These are phyloP conservation scores for Pachyrhizus erosus DNA, from an alignment of 306 rosid species.

Conservation along the genomic window DNA sequence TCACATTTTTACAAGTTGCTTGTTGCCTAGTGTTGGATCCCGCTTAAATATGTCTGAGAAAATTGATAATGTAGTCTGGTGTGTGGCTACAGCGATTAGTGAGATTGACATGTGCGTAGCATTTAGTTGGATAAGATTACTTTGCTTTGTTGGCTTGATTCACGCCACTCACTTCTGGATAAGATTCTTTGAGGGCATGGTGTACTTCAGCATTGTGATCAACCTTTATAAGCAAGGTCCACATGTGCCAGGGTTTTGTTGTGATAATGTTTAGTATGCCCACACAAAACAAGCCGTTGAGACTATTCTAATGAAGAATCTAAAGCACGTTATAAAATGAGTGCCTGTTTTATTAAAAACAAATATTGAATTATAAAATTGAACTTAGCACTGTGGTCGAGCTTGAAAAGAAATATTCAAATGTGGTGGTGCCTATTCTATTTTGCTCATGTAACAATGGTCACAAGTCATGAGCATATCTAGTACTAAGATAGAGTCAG, in stretches of 20 bases:
- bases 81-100: neutral
- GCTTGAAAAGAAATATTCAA: conserved; percentile 27
- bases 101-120: neutral
- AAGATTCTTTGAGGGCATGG: neutral
- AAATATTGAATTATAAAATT: conserved; percentile 44
- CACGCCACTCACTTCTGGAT: neutral
- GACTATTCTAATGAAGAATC: neutral
- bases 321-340: neutral
- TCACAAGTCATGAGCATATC: conserved; percentile 52
- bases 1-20: neutral
- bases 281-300: neutral
- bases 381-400: conserved; percentile 42
- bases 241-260: neutral
- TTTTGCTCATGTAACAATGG: conserved; percentile 44
- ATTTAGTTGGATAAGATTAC: neutral
- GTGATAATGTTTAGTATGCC: neutral
- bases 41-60: too few species aligned
- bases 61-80: neutral
- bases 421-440: conserved; percentile 43
- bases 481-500: conserved; percentile 55
- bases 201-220: neutral
- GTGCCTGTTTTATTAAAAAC: conserved; percentile 33
- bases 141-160: neutral
- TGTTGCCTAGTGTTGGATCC: neutral
- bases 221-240: neutral